These are phyloP conservation scores for Jaltomata sinuosa DNA, from an alignment of 257 asterid genomes.

Conservation along the genomic window DNA sequence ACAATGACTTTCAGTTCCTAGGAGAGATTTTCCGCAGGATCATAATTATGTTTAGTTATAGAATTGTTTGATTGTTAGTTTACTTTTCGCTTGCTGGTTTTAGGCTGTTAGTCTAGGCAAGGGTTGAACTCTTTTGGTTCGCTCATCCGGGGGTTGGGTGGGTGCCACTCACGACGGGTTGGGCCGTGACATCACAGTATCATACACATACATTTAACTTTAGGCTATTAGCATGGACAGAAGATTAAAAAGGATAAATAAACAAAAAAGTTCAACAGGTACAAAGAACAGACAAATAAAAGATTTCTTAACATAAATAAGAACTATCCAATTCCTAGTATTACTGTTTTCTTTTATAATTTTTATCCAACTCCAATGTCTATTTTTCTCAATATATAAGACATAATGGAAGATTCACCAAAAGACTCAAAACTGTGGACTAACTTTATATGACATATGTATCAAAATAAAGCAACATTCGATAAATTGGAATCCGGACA, in stretches of 20 bases:
- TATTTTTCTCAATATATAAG: neutral
- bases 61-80: too few relatives aligned
- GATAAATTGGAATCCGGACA: neutral
- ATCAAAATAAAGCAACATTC: neutral
- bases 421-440: neutral
- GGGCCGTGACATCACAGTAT: neutral
- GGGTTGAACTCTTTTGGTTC: too few relatives aligned
- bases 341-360: neutral
- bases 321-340: neutral
- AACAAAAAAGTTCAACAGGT: neutral
- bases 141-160: too few relatives aligned
- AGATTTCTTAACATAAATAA: neutral
- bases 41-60: too few relatives aligned
- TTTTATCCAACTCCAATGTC: neutral
- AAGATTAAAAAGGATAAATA: neutral
- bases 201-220: neutral
- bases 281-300: neutral
- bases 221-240: neutral
- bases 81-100: too few relatives aligned
- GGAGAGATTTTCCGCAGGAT: too few relatives aligned
- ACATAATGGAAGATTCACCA: neutral
- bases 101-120: too few relatives aligned
- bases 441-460: neutral
- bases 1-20: too few relatives aligned
- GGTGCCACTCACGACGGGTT: too few relatives aligned